Evolutionary conservation across 768 basidiomycete genomes (phyloP).

Genomic region (Crepidotus variabilis): DNA sequence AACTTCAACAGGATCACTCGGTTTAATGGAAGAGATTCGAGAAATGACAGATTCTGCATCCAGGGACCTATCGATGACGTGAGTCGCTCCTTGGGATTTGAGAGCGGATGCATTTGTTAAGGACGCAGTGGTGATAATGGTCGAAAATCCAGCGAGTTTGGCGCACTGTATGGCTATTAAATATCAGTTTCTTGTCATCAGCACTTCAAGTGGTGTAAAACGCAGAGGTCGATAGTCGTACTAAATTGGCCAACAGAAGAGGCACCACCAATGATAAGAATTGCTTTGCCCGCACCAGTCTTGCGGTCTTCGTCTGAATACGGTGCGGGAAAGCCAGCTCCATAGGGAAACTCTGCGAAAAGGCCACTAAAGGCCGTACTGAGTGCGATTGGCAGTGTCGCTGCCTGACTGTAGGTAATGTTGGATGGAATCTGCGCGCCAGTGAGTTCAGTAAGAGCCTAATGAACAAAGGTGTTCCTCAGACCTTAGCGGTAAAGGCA

Average conservation of each 20-base stretch:
- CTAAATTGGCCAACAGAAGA: constrained; percentile 19
- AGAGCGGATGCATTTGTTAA: constrained; percentile 25
- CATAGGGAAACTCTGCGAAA: background rate
- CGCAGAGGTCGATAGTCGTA: background rate
- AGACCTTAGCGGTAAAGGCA: constrained; percentile 2
- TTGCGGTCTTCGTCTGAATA: background rate
- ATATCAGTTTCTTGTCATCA: constrained; percentile 23
- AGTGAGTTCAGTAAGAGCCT: background rate
- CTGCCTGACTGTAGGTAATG: constrained; percentile 5
- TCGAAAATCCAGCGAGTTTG: constrained; percentile 35
- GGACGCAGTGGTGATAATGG: constrained; percentile 37
- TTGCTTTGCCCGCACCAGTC: constrained; percentile 12
- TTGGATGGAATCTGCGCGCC: constrained; percentile 2
- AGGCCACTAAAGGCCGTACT: constrained; percentile 1
- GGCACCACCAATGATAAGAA: constrained; percentile 19
- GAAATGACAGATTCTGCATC: constrained; percentile 11
- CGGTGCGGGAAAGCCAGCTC: background rate
- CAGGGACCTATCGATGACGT: constrained; percentile 30
- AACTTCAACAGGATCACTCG: constrained; percentile 10
- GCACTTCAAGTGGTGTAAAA: background rate
- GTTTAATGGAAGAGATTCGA: constrained; percentile 18
- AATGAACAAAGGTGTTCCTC: background rate
- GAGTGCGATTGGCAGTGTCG: constrained; percentile 1
- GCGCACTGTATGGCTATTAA: constrained; percentile 32
- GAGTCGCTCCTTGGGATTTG: constrained; percentile 37